These are phyloP conservation scores for Lophiotrema nucula DNA, from an alignment of 495 filamentous ascomycete species.

Conservation along the genomic window DNA sequence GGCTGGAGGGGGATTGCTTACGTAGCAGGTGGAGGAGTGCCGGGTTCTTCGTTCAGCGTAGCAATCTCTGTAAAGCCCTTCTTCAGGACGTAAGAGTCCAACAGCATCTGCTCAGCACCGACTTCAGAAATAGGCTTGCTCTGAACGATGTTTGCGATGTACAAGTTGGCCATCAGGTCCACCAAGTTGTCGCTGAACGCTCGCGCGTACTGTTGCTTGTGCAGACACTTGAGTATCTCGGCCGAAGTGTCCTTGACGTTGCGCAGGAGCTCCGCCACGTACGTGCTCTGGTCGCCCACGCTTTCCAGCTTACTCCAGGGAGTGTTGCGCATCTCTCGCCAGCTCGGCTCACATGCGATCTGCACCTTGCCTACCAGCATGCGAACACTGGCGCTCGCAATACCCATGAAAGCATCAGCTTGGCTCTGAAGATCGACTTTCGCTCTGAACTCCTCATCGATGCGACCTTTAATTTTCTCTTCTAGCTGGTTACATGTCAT, in stretches of 20 bases:
- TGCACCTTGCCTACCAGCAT: slow-evolving; percentile 82
- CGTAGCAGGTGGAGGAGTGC: slow-evolving; percentile 38
- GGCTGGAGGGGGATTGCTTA: slow-evolving; percentile 15
- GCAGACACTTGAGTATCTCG: slow-evolving; percentile 74
- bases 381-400: slow-evolving; percentile 83
- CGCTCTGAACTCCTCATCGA: slow-evolving; percentile 72
- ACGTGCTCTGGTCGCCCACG: slow-evolving; percentile 94
- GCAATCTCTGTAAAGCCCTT: slow-evolving; percentile 72
- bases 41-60: slow-evolving; percentile 51
- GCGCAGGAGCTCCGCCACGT: slow-evolving; percentile 75
- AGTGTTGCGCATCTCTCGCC: slow-evolving; percentile 96
- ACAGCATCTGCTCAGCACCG: slow-evolving; percentile 96
- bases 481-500: slow-evolving; percentile 87
- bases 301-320: slow-evolving; percentile 93
- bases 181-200: slow-evolving; percentile 94
- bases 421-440: slow-evolving; percentile 87
- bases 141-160: slow-evolving; percentile 79
- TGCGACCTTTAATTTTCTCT: slow-evolving; percentile 86
- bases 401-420: slow-evolving; percentile 91
- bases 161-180: slow-evolving; percentile 75
- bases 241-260: slow-evolving; percentile 65
- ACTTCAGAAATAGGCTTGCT: slow-evolving; percentile 88
- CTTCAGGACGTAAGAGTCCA: slow-evolving; percentile 90
- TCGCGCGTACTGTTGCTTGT: slow-evolving; percentile 89
- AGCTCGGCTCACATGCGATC: slow-evolving; percentile 74